Evolutionary conservation across 2,329 filamentous ascomycete genomes (phyloP).

Genomic region (Neonectria neomacrospora): DNA sequence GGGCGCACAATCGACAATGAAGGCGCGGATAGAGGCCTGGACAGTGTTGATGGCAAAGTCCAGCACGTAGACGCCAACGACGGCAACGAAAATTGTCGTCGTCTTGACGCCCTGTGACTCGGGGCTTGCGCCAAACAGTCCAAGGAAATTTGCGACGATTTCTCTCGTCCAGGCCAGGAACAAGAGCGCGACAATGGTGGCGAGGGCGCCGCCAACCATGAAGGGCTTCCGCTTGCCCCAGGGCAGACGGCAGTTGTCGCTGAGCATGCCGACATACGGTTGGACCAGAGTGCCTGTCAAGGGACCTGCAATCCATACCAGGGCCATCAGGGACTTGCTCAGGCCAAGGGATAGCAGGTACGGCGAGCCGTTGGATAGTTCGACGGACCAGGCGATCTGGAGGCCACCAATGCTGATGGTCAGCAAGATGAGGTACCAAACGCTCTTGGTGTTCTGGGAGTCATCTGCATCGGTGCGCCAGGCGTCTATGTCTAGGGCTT

Average conservation of each 20-base stretch:
- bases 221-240: conserved; percentile 87
- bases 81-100: conserved; percentile 79
- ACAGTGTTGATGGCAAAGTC: conserved; percentile 98
- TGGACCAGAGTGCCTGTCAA: conserved; percentile 83
- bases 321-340: conserved; percentile 83
- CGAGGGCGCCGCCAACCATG: conserved; percentile 76
- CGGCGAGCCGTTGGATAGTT: conserved; percentile 91
- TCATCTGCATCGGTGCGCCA: conserved; percentile 37
- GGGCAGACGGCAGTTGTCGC: conserved; percentile 77
- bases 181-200: conserved; percentile 75
- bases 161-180: conserved; percentile 80
- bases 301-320: conserved; percentile 87
- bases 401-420: conserved; percentile 89
- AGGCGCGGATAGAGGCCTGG: conserved; percentile 89
- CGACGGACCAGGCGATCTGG: conserved; percentile 96
- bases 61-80: conserved; percentile 87
- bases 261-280: conserved; percentile 84
- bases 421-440: conserved; percentile 86
- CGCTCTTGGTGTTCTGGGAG: conserved; percentile 76
- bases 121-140: conserved; percentile 76
- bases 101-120: conserved; percentile 72
- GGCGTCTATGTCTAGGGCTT: conserved; percentile 8
- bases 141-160: conserved; percentile 73
- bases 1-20: conserved; percentile 93
- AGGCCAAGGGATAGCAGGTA: conserved; percentile 83